Percentiles rank a stretch among this genome's conserved stretches.
phyloP scores from a whole-genome alignment of 2,329 filamentous ascomycete species.

The Sclerotinia spermophila region DNA sequence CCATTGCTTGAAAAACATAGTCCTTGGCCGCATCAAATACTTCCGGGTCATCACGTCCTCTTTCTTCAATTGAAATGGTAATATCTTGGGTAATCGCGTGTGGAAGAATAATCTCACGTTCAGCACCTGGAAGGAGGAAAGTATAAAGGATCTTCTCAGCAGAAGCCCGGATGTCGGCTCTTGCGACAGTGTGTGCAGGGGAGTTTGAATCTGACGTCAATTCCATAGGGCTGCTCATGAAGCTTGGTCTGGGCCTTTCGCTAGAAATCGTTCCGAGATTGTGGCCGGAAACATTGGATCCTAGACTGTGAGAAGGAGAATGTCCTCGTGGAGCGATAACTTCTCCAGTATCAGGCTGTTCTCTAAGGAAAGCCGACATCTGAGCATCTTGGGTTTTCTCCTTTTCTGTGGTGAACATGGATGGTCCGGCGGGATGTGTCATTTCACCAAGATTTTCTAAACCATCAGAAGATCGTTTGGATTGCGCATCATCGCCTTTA shows the following conservation, averaged over 20 bases:
- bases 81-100: constrained; percentile 83
- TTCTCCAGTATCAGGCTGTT: constrained; percentile 53
- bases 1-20: constrained; percentile 99
- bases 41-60: constrained; percentile 90
- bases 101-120: constrained; percentile 92
- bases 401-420: constrained; percentile 62
- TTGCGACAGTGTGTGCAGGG: constrained; percentile 76
- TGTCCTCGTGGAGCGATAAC: constrained; percentile 42
- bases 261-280: constrained; percentile 49
- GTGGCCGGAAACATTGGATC: constrained; percentile 29
- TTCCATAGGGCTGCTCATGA: constrained; percentile 59
- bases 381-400: constrained; percentile 81
- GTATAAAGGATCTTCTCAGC: constrained; percentile 99
- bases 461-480: constrained; percentile 79
- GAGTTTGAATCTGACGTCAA: constrained; percentile 75
- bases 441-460: constrained; percentile 71
- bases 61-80: constrained; percentile 82
- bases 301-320: constrained; percentile 49
- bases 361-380: constrained; percentile 83
- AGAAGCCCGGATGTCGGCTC: constrained; percentile 85
- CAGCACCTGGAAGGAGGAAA: constrained; percentile 88
- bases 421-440: constrained; percentile 55
- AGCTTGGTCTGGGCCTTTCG: constrained; percentile 47
- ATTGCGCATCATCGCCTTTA: constrained; percentile 72
- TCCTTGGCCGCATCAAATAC: constrained; percentile 97